Base-by-base conservation (phyloP, 257 asterid species). In the Fraxinus anomala region DNA sequence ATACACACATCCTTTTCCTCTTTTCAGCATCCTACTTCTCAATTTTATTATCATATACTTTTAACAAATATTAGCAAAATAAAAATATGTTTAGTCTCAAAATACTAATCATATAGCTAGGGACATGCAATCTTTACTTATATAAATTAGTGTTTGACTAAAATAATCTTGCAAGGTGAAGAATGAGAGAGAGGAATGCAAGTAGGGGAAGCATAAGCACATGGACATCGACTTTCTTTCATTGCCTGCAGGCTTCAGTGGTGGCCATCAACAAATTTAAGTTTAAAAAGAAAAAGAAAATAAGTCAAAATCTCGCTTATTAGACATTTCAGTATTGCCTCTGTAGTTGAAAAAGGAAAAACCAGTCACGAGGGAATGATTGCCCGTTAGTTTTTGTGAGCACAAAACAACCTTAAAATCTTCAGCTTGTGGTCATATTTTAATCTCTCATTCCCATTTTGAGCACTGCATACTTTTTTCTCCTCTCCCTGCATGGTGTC, bases 221-320 rank as follows among this genome's bases (percentile, higher is more conserved):
- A 91, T 89, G 98, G 88, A 82, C 80, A 44, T 88, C 86, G 84
- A 87, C 91, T 85, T 87, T 89, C 91, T 84, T 87, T 86, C 93
- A 78, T 88, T 88, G 72, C 91, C 80, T 79, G 88, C 94, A 88
- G 89, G 90, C 91, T 89, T 91, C 72, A 89, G 83, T 83, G 86
- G 85, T 51, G 69, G 36, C 54, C 9, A 31, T 79, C 72, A 75
- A 81, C 77, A 39, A 76, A 8, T 39, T 68, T 66, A 65, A 61
- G 24, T 13, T 42, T 33, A 33, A 33, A 33, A 17, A 24, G 44
- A 1, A 14, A 61, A 51, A 63, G 33, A 9, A 11, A 59, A 21
- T 7, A 59, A 59, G 67, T 59, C 28, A 1, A 59, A 23, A 59
- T 21, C 31, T 6, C 13, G 30, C 1, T 59, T 59, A 59, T 59